Base-by-base conservation (phyloP, 352 stramenopile species). In the Globisporangium okanoganense region DNA sequence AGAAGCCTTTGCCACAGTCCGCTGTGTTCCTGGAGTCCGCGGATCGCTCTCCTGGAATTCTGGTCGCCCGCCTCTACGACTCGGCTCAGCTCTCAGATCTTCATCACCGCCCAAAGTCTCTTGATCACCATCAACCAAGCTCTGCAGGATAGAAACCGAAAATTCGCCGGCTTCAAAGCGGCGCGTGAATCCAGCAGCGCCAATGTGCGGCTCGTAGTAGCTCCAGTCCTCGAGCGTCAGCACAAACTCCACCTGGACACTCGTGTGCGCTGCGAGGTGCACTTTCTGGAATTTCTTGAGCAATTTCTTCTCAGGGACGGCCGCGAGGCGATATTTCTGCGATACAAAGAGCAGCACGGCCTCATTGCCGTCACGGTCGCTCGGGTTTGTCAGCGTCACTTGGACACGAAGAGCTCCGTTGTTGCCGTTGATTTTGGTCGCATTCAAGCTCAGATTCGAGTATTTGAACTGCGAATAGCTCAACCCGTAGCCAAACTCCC, bases 261-360 rank as follows among this genome's bases (percentile, higher is more conserved):
- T 70, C 14, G 71, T 58, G 6, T 71, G 71, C 0, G 72, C 36
- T 5, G 66, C 43, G 12, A 87, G 60, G 5, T 72, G 62, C 38
- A 94, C 62, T 71, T 93, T 94, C 43, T 73, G 55, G 61, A 94
- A 92, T 13, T 74, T 68, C 68, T 88, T 90, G 27, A 95, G 79
- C 63, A 92, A 59, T 59, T 93, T 94, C 52, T 72, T 72, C 60
- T 92, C 82, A 0, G 86, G 86, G 5, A 86, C 73, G 25, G 79
- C 70, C 12, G 66, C 70, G 16, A 72, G 55, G 10, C 85, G 71
- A 60, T 71, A 82, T 20, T 75, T 68, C 52, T 94, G 74, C 2
- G 77, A 61, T 20, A 90, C 58, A 50, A 92, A 93, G 1, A 96
- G 67, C 58, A 96, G 56, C 9, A 96, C 75, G 18, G 76, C 73